A percentile compares a stretch with the other conserved stretches of the same genome.
phyloP scores from a whole-genome alignment of 2,329 filamentous ascomycete species.

The Colletotrichum nymphaeae region DNA sequence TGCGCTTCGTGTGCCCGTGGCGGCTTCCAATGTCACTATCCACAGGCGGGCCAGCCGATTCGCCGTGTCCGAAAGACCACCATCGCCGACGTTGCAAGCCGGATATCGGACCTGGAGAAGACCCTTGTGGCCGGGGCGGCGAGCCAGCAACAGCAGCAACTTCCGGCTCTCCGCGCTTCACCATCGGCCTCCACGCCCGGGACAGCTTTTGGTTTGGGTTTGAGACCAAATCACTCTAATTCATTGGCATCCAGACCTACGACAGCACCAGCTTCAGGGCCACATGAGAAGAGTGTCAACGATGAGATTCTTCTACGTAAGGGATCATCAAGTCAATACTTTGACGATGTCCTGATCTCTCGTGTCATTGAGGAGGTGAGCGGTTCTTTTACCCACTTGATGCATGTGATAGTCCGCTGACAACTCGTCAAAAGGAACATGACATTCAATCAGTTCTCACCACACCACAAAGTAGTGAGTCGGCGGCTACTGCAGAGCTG shows the following conservation, averaged over 20 bases:
- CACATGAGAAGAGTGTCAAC: not conserved
- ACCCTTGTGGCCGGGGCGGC: constrained; percentile 37
- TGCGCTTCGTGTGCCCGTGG: constrained; percentile 42
- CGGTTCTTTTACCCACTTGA: not conserved
- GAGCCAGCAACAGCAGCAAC: not conserved
- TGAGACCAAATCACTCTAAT: not conserved
- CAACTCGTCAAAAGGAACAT: constrained; percentile 26
- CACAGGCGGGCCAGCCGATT: constrained; percentile 39
- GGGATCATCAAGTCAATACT: constrained; percentile 48
- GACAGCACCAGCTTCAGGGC: not conserved
- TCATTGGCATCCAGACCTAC: not conserved
- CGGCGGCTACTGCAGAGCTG: not conserved
- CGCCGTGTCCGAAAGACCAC: constrained; percentile 42
- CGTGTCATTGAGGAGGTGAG: constrained; percentile 47
- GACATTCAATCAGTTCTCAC: constrained; percentile 38
- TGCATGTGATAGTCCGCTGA: not conserved
- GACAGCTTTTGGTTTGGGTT: not conserved
- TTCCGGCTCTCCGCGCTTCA: not conserved
- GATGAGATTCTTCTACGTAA: constrained; percentile 46
- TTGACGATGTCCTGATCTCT: constrained; percentile 50
- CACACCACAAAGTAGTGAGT: constrained; percentile 26
- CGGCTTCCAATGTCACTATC: constrained; percentile 45
- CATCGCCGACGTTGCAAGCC: constrained; percentile 47
- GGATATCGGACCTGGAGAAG: constrained; percentile 49
- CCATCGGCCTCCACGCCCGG: not conserved